Percentiles rank a stretch among this genome's conserved stretches.
Evolutionary conservation across 148 eudicot genomes (phyloP).

Genomic region (Chenopodium suecicum): DNA sequence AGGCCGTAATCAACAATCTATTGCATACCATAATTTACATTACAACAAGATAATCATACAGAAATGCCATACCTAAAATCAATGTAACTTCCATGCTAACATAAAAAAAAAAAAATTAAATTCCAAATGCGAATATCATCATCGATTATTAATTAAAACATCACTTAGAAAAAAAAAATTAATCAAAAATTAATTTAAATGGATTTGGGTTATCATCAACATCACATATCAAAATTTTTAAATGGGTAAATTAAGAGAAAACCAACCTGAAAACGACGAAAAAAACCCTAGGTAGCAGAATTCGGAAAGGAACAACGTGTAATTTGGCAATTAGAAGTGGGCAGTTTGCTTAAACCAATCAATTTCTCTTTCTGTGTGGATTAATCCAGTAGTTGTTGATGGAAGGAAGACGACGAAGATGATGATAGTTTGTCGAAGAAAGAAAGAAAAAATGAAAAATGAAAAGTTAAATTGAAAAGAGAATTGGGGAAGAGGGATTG

Average conservation of each 20-base stretch:
- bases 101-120: background rate
- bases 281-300: background rate
- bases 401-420: background rate
- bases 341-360: background rate
- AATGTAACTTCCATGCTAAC: background rate
- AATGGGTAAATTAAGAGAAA: background rate
- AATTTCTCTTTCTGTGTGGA: background rate
- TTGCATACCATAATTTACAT: background rate
- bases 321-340: slow-evolving; percentile 9
- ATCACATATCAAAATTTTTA: background rate
- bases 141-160: no score
- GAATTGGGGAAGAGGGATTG: background rate
- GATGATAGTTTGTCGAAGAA: background rate
- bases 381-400: background rate
- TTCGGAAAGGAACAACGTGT: background rate
- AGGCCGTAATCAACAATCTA: background rate
- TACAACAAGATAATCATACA: background rate
- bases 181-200: no score
- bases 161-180: background rate
- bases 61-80: background rate
- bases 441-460: no score
- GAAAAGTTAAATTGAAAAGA: background rate
- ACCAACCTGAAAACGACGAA: slow-evolving; percentile 7
- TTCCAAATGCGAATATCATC: background rate
- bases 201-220: background rate